Conservation (phyloP, 176 grass and related monocot genomes). For the Typha latifolia region DNA sequence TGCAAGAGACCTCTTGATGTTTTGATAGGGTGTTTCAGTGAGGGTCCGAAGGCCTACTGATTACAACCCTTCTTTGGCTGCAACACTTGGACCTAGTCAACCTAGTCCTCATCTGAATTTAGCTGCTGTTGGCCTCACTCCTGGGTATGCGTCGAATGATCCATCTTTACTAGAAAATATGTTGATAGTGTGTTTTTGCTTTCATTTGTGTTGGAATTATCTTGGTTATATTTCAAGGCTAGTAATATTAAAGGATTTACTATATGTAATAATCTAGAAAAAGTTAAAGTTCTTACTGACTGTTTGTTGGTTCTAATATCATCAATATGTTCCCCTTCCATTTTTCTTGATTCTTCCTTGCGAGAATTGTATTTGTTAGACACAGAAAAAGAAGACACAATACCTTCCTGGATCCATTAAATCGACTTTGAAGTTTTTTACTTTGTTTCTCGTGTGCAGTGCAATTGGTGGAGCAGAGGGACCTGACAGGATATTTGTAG, state of each 20-base stretch:
- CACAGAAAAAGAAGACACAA: too few relatives aligned
- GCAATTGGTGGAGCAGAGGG: conserved; percentile 23
- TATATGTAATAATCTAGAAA: too few relatives aligned
- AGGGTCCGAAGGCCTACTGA: conserved; percentile 28
- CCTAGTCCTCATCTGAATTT: conserved; percentile 24
- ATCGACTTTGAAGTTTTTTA: neutral
- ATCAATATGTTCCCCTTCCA: too few relatives aligned
- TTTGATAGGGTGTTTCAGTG: conserved; percentile 28
- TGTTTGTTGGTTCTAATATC: too few relatives aligned
- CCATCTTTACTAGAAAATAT: neutral
- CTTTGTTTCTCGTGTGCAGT: neutral
- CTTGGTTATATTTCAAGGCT: neutral
- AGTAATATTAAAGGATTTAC: too few relatives aligned
- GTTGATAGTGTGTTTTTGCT: conserved; percentile 1
- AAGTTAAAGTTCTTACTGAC: too few relatives aligned
- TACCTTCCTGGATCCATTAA: neutral
- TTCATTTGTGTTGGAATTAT: neutral
- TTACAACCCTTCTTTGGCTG: conserved; percentile 28
- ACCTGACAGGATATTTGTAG: conserved; percentile 26
- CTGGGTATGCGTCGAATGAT: conserved; percentile 7
- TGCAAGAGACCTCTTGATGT: neutral
- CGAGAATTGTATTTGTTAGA: too few relatives aligned
- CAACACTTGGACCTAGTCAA: conserved; percentile 24
- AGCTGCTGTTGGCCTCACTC: conserved; percentile 16
- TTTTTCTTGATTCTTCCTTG: too few relatives aligned